Percentiles rank a stretch among this genome's conserved stretches.
Conservation (phyloP, 768 basidiomycete species). For the Mycena galopus region DNA sequence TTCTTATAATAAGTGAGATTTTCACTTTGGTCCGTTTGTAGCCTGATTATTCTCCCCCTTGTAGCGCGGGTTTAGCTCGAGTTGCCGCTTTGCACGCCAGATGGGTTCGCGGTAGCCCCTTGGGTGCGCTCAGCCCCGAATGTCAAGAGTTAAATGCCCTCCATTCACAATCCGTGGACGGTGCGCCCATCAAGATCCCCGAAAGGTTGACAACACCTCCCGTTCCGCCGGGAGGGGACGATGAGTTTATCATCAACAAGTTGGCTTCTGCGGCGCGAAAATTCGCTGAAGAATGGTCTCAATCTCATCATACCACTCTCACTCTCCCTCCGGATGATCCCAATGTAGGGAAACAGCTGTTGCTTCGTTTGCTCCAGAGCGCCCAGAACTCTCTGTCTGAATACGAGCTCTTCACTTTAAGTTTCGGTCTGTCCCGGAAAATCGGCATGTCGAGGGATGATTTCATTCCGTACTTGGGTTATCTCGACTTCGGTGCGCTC, state of each 20-base stretch:
- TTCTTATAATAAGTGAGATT: slow-evolving; percentile 66
- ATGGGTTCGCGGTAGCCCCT: slow-evolving; percentile 68
- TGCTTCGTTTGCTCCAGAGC: slow-evolving; percentile 62
- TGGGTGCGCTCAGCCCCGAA: slow-evolving; percentile 71
- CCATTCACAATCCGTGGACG: slow-evolving; percentile 79
- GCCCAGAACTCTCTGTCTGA: slow-evolving; percentile 70
- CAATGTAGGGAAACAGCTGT: slow-evolving; percentile 57
- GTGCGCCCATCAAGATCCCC: slow-evolving; percentile 70
- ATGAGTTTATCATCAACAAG: slow-evolving; percentile 65
- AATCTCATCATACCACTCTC: slow-evolving; percentile 39
- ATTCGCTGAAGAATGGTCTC: slow-evolving; percentile 61
- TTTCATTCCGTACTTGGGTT: slow-evolving; percentile 58
- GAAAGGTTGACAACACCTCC: slow-evolving; percentile 68
- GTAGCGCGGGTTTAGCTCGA: slow-evolving; percentile 68
- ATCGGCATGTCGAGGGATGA: slow-evolving; percentile 51
- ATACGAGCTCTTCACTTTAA: slow-evolving; percentile 70
- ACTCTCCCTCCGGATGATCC: slow-evolving; percentile 41
- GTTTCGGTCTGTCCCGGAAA: slow-evolving; percentile 59
- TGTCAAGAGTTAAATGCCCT: slow-evolving; percentile 81
- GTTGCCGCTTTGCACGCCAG: slow-evolving; percentile 69
- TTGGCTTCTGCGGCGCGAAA: slow-evolving; percentile 47
- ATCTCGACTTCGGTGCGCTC: slow-evolving; percentile 71
- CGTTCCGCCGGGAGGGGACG: slow-evolving; percentile 47
- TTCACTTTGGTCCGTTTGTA: not conserved
- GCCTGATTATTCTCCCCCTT: not conserved